phyloP scores from a whole-genome alignment of 2,329 filamentous ascomycete genomes.

The Bimuria novae-zelandiae region DNA sequence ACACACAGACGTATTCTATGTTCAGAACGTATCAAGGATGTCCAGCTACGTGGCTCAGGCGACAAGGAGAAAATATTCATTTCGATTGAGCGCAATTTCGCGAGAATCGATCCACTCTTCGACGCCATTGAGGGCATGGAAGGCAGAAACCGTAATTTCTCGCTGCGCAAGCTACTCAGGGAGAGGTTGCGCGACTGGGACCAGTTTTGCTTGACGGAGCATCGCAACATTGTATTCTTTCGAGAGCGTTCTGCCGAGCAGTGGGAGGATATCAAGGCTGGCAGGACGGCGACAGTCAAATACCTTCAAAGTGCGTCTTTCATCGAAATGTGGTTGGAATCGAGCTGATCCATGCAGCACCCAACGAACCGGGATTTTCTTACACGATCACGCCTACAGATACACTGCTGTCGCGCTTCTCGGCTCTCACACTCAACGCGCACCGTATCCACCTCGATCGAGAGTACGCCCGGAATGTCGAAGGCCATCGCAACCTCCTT shows the following conservation, averaged over 20 bases:
- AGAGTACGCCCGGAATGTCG: constrained; percentile 68
- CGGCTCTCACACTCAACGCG: constrained; percentile 83
- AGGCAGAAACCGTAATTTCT: constrained; percentile 9
- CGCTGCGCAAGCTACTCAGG: not conserved
- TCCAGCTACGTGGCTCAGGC: constrained; percentile 55
- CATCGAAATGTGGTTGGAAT: not conserved
- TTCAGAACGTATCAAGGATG: constrained; percentile 53
- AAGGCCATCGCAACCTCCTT: constrained; percentile 75
- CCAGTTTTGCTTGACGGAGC: constrained; percentile 58
- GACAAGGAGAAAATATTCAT: constrained; percentile 62
- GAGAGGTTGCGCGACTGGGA: constrained; percentile 19
- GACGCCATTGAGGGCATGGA: not conserved
- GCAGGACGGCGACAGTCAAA: constrained; percentile 35
- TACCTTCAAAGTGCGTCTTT: constrained; percentile 43
- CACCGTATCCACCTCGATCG: constrained; percentile 88
- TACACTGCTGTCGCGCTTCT: constrained; percentile 84
- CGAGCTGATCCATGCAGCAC: constrained; percentile 46
- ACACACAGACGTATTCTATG: constrained; percentile 30
- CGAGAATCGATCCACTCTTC: constrained; percentile 27
- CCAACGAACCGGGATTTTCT: constrained; percentile 57
- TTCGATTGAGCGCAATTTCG: constrained; percentile 60
- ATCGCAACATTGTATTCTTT: constrained; percentile 68
- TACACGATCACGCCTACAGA: constrained; percentile 68
- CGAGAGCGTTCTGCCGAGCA: constrained; percentile 52
- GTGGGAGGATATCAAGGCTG: constrained; percentile 33